Evolutionary conservation across 2,329 filamentous ascomycete genomes (phyloP).

Genomic region (Kalmusia sp.): DNA sequence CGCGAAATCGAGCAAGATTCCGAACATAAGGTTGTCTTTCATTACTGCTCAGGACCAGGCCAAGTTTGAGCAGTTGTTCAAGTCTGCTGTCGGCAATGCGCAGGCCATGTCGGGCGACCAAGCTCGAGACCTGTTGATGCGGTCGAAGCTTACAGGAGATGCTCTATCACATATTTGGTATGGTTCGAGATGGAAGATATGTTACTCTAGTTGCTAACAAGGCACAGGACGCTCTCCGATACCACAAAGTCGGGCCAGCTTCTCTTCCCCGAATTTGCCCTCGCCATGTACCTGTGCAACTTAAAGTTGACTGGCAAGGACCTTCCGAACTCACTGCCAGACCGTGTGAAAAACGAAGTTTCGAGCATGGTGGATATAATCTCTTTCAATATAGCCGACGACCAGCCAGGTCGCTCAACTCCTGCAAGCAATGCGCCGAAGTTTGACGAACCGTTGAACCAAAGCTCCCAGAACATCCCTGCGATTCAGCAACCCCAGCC

Average conservation of each 20-base stretch:
- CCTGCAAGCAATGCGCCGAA: conserved; percentile 72
- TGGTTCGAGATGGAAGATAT: conserved; percentile 35
- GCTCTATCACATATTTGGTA: conserved; percentile 93
- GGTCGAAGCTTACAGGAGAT: conserved; percentile 86
- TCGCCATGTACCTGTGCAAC: conserved; percentile 99
- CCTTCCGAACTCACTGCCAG: conserved; percentile 76
- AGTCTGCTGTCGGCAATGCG: conserved; percentile 85
- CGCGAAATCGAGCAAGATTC: conserved; percentile 76
- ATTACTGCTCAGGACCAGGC: conserved; percentile 94
- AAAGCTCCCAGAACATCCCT: conserved; percentile 59
- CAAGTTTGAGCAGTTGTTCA: conserved; percentile 98
- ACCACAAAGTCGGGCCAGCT: conserved; percentile 96
- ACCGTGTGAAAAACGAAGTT: conserved; percentile 92
- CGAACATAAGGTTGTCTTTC: conserved; percentile 92
- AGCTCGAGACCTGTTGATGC: conserved; percentile 84
- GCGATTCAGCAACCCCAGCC: conserved; percentile 59
- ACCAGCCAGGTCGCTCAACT: conserved; percentile 59
- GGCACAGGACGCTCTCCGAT: conserved; percentile 81
- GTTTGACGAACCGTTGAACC: conserved; percentile 65
- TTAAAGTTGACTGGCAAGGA: conserved; percentile 86
- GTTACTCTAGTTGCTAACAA: conserved; percentile 23
- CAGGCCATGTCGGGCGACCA: conserved; percentile 91
- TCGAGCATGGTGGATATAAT: conserved; percentile 99
- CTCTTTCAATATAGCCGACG: conserved; percentile 88
- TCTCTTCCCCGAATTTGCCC: conserved; percentile 95